phyloP scores from a whole-genome alignment of 2,329 filamentous ascomycete genomes.

The Diaporthe sp. region DNA sequence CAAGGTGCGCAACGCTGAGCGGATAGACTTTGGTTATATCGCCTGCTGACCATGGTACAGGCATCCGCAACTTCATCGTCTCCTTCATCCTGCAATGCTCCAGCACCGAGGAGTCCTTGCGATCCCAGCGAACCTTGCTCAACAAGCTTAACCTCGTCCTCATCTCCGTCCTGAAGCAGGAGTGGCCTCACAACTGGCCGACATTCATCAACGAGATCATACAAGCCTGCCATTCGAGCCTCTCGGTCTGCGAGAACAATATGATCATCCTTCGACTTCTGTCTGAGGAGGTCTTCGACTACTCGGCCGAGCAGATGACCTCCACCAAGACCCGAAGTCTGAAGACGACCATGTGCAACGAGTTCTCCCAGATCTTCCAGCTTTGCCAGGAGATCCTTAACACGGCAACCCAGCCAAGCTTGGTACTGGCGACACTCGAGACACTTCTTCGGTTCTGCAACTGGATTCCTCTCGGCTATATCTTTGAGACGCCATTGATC shows the following conservation, averaged over 20 bases:
- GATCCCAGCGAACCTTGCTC: constrained; percentile 86
- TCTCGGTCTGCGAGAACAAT: constrained; percentile 99
- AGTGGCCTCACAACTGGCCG: constrained; percentile 99
- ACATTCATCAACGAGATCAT: constrained; percentile 99
- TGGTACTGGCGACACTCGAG: constrained; percentile 97
- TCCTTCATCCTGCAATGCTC: constrained; percentile 98
- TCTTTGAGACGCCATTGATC: constrained; percentile 97
- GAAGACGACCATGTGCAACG: constrained; percentile 98
- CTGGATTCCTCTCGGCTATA: constrained; percentile 98
- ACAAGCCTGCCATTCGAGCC: constrained; percentile 91
- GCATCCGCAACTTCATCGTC: constrained; percentile 98
- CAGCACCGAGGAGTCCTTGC: constrained; percentile 88
- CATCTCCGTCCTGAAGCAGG: constrained; percentile 95
- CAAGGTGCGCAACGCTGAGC: constrained; percentile 71
- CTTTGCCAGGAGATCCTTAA: constrained; percentile 96
- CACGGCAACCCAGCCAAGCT: constrained; percentile 85
- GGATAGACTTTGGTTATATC: not conserved
- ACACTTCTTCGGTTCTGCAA: constrained; percentile 97
- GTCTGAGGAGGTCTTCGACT: constrained; percentile 99
- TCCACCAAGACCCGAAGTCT: constrained; percentile 95
- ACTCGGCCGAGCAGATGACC: constrained; percentile 99
- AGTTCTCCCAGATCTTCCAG: constrained; percentile 98
- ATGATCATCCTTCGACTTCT: constrained; percentile 97
- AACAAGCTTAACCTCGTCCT: constrained; percentile 99
- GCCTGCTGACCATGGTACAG: constrained; percentile 61